Evolutionary conservation across 73 alveolate genomes (phyloP), one percentile per base, ranked within the genome.

Genomic region (Paramecium pentaurelia): DNA sequence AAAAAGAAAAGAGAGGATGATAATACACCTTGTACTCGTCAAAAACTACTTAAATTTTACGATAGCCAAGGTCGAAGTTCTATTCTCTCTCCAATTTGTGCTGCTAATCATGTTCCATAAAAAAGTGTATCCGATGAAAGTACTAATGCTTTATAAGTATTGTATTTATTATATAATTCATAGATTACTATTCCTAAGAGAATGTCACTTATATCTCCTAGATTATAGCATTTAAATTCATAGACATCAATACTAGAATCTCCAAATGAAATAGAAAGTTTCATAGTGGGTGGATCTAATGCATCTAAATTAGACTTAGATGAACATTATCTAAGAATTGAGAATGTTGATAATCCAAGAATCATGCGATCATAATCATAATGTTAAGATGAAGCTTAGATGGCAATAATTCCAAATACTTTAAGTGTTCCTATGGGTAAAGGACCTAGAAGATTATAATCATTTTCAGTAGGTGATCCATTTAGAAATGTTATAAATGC

Each of bases 301-400:
- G 87, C 38, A 4, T 73, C 87, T 38, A 40, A 73, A 73, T 16
- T 73, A 73, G 87, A 73, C 8, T 73, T 73, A 38, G 87, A 73
- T 37, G 58, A 73, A 73, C 70, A 73, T 73, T 73, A 8, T 73
- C n/a, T 73, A 11, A 32, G 87, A 2, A 73, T 73, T 73, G 87
- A 73, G 22, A 37, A 73, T 37, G 34, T 73, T 34, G 60, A 37
- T n/a, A 73, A 40, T 18, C 60, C 54, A 12, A 14, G 87, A 36
- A 73, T 73, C 1, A 37, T 73, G 60, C 60, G 87, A 36, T 73
- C 87, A 30, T 14, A 37, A 73, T 73, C 87, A 11, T 40, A 73
- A 38, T 37, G 58, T 40, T 73, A 73, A n/a, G 60, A 73, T 73
- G 60, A 73, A 37, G 60, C 37, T 9, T 73, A 34, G 40, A 34